phyloP scores from a whole-genome alignment of 1,284 basidiomycete species.

The Xanthoconium separans region DNA sequence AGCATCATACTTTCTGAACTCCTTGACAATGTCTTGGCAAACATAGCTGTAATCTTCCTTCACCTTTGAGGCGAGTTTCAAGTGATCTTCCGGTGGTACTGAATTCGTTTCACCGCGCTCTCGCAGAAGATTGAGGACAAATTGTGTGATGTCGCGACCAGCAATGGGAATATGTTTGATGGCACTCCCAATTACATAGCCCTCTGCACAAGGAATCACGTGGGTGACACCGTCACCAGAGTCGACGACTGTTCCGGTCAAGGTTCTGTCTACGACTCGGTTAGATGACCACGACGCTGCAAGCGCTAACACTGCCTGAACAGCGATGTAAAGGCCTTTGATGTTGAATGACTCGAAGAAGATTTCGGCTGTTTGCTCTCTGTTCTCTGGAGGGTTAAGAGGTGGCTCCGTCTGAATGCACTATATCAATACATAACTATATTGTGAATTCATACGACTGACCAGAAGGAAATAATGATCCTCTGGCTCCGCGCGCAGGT shows the following conservation, averaged over 20 bases:
- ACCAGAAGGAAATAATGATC: conserved; percentile 98
- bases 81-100: conserved; percentile 96
- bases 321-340: conserved; percentile 96
- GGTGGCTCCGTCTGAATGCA: conserved; percentile 88
- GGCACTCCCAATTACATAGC: conserved; percentile 98
- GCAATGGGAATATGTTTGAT: conserved; percentile 99
- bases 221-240: conserved; percentile 99
- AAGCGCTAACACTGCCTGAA: conserved; percentile 98
- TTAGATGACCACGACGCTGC: conserved; percentile 97
- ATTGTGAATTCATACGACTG: conserved; percentile 33
- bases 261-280: conserved; percentile 88
- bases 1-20: conserved; percentile 97
- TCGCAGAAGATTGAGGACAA: conserved; percentile 94
- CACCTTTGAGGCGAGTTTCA: conserved; percentile 90
- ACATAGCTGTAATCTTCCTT: conserved; percentile 99
- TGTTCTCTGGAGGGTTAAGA: conserved; percentile 97
- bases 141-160: conserved; percentile 95
- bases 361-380: conserved; percentile 99
- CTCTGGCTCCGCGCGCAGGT: conserved; percentile 96
- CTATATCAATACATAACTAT: conserved; percentile 3
- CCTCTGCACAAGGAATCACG: conserved; percentile 95
- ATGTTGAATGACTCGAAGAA: conserved; percentile 99
- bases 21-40: conserved; percentile 98
- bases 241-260: conserved; percentile 98
- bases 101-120: conserved; percentile 90